A percentile compares a stretch with the other conserved stretches of the same genome.
These are phyloP conservation scores for Myxozyma geophila DNA, from an alignment of 805 yeast species.

Conservation along the genomic window DNA sequence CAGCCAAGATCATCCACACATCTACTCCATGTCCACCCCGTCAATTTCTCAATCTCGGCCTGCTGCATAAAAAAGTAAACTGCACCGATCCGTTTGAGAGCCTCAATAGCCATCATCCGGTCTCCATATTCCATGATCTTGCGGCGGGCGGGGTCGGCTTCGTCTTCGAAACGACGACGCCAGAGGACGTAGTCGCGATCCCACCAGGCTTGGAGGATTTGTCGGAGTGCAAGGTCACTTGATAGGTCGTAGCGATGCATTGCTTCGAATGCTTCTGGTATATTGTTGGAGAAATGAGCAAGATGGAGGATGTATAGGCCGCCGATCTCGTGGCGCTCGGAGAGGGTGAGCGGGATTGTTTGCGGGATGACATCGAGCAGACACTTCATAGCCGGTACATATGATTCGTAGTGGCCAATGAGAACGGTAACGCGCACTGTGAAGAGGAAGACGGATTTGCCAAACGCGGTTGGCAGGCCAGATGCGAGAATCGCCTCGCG, in stretches of 20 bases:
- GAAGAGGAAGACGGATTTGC: constrained; percentile 53
- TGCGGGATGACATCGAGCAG: constrained; percentile 45
- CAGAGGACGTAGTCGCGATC: constrained; percentile 36
- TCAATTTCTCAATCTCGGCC: constrained; percentile 21
- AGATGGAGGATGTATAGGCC: constrained; percentile 53
- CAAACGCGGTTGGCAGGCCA: constrained; percentile 45
- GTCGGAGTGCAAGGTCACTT: constrained; percentile 28
- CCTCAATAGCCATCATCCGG: constrained; percentile 23
- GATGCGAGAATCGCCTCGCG: constrained; percentile 59
- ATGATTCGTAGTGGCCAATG: constrained; percentile 58
- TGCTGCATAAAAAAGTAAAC: constrained; percentile 29
- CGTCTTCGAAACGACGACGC: constrained; percentile 26
- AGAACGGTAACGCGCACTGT: constrained; percentile 54
- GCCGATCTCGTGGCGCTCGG: constrained; percentile 51
- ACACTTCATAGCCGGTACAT: constrained; percentile 57
- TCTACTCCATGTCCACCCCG: constrained; percentile 31
- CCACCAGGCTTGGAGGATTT: constrained; percentile 34
- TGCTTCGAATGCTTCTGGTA: constrained; percentile 35
- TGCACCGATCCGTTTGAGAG: constrained; percentile 27
- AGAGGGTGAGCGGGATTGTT: constrained; percentile 38
- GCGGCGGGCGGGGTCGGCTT: constrained; percentile 31
- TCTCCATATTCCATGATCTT: constrained; percentile 35
- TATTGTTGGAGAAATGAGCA: constrained; percentile 35
- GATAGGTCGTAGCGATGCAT: constrained; percentile 21
- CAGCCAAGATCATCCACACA: constrained; percentile 27